Evolutionary conservation across 2,329 filamentous ascomycete genomes (phyloP).

Genomic region (Exophiala aquamarina): DNA sequence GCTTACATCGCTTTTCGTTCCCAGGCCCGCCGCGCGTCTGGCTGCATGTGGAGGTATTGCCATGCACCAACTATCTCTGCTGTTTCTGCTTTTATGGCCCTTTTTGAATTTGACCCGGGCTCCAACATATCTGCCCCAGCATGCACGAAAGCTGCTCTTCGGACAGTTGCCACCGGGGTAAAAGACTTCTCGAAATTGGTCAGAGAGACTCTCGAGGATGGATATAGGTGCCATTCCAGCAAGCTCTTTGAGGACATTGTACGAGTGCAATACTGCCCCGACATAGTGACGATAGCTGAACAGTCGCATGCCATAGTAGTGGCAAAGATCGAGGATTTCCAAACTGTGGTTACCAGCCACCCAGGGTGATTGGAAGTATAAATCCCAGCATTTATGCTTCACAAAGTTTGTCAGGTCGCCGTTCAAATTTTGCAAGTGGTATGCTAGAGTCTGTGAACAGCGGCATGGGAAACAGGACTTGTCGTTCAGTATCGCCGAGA

Average conservation of each 20-base stretch:
- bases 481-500: slow-evolving; percentile 24
- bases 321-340: slow-evolving; percentile 30
- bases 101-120: slow-evolving; percentile 31
- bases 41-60: slow-evolving; percentile 30
- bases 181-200: slow-evolving; percentile 24
- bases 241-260: slow-evolving; percentile 29
- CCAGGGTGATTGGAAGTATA: slow-evolving; percentile 33
- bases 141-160: slow-evolving; percentile 28
- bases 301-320: slow-evolving; percentile 32
- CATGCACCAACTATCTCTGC: slow-evolving; percentile 28
- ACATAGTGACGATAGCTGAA: slow-evolving; percentile 31
- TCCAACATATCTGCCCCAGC: slow-evolving; percentile 30
- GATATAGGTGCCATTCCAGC: slow-evolving; percentile 25
- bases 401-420: slow-evolving; percentile 26
- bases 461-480: slow-evolving; percentile 30
- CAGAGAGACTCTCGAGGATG: slow-evolving; percentile 27
- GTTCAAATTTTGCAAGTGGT: slow-evolving; percentile 28
- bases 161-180: slow-evolving; percentile 30
- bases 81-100: slow-evolving; percentile 27
- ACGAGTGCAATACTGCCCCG: slow-evolving; percentile 31
- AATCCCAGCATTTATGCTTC: slow-evolving; percentile 28
- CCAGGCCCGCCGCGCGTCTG: slow-evolving; percentile 29
- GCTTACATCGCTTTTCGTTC: slow-evolving; percentile 13
- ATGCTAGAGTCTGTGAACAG: slow-evolving; percentile 30
- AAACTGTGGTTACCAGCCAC: slow-evolving; percentile 30